Evolutionary conservation across 2,329 filamentous ascomycete species (phyloP).

Genomic region (Fusarium haematococcum): DNA sequence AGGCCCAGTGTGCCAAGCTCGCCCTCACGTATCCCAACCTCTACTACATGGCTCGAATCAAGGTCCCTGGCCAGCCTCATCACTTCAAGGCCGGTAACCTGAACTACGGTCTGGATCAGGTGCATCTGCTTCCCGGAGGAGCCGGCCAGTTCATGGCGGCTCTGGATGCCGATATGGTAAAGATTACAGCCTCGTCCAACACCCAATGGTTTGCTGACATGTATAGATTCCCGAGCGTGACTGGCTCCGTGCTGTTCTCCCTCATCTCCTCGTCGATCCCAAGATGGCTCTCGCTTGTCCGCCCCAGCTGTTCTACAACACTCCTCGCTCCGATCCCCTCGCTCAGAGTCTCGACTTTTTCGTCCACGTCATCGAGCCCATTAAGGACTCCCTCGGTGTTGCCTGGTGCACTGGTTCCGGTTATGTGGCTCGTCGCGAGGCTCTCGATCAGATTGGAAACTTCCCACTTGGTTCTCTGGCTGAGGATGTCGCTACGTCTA

Average conservation of each 20-base stretch:
- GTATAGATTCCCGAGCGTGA: constrained; percentile 67
- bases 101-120: constrained; percentile 68
- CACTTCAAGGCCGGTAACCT: constrained; percentile 75
- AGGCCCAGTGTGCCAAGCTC: constrained; percentile 52
- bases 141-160: constrained; percentile 70
- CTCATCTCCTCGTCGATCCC: constrained; percentile 68
- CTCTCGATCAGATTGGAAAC: constrained; percentile 70
- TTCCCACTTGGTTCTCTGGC: constrained; percentile 70
- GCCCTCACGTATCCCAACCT: constrained; percentile 59
- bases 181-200: neutral
- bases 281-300: constrained; percentile 71
- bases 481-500: constrained; percentile 71
- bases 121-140: constrained; percentile 64
- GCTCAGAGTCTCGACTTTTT: constrained; percentile 70
- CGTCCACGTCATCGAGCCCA: constrained; percentile 64
- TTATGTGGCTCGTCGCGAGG: constrained; percentile 68
- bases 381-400: constrained; percentile 63
- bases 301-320: constrained; percentile 73
- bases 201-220: constrained; percentile 15
- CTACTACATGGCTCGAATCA: constrained; percentile 64
- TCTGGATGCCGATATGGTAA: constrained; percentile 74
- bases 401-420: constrained; percentile 76
- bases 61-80: constrained; percentile 61
- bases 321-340: constrained; percentile 68
- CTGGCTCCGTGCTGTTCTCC: constrained; percentile 70